Percentiles rank a stretch among this genome's conserved stretches.
These are phyloP conservation scores for Naganishia vishniacii DNA, from an alignment of 768 basidiomycete genomes.

Conservation along the genomic window DNA sequence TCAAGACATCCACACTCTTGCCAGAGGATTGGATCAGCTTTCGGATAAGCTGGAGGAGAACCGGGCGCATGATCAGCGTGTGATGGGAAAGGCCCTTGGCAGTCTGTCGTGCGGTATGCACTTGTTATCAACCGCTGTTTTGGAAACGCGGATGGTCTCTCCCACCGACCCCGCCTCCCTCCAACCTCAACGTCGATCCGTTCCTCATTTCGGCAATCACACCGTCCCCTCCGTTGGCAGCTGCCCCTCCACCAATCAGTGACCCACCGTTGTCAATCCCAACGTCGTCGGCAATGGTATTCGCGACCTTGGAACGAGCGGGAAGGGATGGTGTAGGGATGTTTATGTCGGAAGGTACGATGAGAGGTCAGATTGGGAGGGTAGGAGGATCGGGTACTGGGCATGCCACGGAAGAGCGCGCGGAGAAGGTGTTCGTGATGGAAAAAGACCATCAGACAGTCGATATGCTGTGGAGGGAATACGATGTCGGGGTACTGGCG, in stretches of 20 bases:
- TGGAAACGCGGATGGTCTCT: background rate
- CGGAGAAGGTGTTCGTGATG: background rate
- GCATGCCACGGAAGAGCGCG: too few species aligned
- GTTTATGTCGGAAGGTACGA: too few species aligned
- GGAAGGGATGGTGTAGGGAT: too few species aligned
- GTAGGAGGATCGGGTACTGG: too few species aligned
- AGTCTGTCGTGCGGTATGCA: background rate
- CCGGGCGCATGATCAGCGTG: background rate
- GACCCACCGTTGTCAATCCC: too few species aligned
- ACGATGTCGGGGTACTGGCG: slow-evolving; percentile 2
- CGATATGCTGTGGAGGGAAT: background rate
- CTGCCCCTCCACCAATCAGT: too few species aligned
- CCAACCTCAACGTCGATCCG: background rate
- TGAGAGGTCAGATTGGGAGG: too few species aligned
- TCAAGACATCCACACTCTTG: background rate
- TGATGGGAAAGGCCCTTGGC: background rate
- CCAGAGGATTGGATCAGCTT: background rate
- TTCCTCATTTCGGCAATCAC: background rate
- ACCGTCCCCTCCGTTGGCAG: background rate
- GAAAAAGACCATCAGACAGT: slow-evolving; percentile 1
- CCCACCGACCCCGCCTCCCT: background rate
- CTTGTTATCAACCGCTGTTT: background rate
- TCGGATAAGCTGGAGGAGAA: background rate
- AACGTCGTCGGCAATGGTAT: too few species aligned
- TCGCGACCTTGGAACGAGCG: too few species aligned